Base-by-base conservation (phyloP, 2,329 filamentous ascomycete species). In the Xylariales sp. region DNA sequence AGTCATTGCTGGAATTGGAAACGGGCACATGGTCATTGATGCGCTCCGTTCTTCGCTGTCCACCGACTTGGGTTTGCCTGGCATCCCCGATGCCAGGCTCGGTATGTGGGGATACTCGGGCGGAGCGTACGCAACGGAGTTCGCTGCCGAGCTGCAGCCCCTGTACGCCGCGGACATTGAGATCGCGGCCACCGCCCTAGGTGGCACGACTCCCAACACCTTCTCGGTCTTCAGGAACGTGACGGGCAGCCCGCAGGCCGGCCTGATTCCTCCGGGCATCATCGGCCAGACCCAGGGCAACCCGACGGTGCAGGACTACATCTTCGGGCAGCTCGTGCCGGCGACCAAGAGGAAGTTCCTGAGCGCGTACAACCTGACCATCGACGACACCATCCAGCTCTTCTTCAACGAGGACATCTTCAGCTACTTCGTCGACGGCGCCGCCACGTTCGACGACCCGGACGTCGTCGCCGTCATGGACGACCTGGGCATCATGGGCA, bases 61-160 rank as follows among this genome's bases (percentile, higher is more conserved):
- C 8, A 28, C 27, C 10, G 41, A 30, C 10, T 21, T 35, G 12
- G 41, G 33, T 6, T 29, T 40, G 12, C 31, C 37, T 16, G 37
- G 33, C 14, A 29, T 30, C 15, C 12, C 40, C 4, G 47, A 60
- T 18, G 55, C 63, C 2, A 54, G 48, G 3, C 50, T 60, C 27
- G 60, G 61, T 0, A 52, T 74, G 39, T 74, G 70, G 71, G 76
- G 76, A 0, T 79, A 78, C 48, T 75, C 69, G 1, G 76, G 76
- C 3, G 75, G 75, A 4, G 65, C 66, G 2, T 44, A 78, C 14
- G 72, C 73, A 0, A 68, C 60, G 3, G 70, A 70, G 20, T 74
- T 66, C 61, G 74, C 74, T 0, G 66, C 69, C 13, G 72, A 78
- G 34, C 50, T 78, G 16, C 70, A 73, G 29, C 56, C 61, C 1